Percentiles rank a stretch among this genome's conserved stretches.
These are phyloP conservation scores for Hymenoscyphus albidus DNA, from an alignment of 2,329 filamentous ascomycete genomes.

Conservation along the genomic window DNA sequence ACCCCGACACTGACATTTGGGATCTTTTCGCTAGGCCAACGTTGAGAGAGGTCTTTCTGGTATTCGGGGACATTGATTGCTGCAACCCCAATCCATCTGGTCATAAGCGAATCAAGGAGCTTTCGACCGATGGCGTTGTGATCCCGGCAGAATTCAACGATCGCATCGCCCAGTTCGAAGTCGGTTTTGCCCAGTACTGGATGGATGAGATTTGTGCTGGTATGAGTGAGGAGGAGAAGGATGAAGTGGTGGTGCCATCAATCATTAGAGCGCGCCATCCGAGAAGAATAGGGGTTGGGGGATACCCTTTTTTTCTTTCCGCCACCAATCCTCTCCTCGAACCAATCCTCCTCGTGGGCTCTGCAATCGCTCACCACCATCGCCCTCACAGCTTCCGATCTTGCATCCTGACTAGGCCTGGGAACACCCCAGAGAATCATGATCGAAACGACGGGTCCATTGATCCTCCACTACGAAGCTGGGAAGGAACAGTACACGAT, in stretches of 20 bases:
- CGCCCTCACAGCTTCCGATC: slow-evolving; percentile 50
- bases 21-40: background rate
- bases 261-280: no score
- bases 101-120: background rate
- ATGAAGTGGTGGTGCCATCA: no score
- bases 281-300: no score
- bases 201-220: background rate
- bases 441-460: slow-evolving; percentile 48
- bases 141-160: background rate
- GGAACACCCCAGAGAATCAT: slow-evolving; percentile 54
- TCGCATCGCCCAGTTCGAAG: background rate
- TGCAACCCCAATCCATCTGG: background rate
- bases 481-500: no score
- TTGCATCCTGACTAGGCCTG: slow-evolving; percentile 49
- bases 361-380: slow-evolving; percentile 44
- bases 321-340: slow-evolving; percentile 46
- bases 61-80: background rate
- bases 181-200: background rate
- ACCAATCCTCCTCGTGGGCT: slow-evolving; percentile 15
- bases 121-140: background rate
- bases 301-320: no score
- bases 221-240: background rate
- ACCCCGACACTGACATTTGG: background rate
- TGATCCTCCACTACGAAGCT: slow-evolving; percentile 36
- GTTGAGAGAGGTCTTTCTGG: background rate